These are phyloP conservation scores for Phylloporus sp. DNA, from an alignment of 1,284 basidiomycete species.

Conservation along the genomic window DNA sequence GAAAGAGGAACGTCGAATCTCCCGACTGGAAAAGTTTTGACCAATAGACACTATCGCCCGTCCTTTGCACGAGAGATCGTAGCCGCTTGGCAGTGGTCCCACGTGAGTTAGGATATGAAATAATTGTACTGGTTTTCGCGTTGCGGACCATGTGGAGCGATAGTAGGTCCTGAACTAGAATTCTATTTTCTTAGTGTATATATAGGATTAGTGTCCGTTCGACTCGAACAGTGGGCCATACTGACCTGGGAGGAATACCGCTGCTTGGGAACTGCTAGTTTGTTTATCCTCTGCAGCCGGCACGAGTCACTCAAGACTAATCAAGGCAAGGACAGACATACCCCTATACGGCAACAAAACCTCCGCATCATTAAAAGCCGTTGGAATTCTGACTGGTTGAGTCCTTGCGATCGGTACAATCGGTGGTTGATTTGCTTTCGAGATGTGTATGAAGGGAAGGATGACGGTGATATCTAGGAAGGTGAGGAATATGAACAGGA, in stretches of 20 bases:
- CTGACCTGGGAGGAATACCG: slow-evolving; percentile 42
- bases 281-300: slow-evolving; percentile 37
- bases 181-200: slow-evolving; percentile 25
- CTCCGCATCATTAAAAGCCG: too few species aligned
- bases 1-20: slow-evolving; percentile 57
- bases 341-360: too few species aligned
- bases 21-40: slow-evolving; percentile 51
- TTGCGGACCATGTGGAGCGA: slow-evolving; percentile 48
- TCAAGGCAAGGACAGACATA: too few species aligned
- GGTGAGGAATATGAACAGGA: slow-evolving; percentile 11
- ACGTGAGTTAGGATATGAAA: slow-evolving; percentile 37
- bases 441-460: slow-evolving; percentile 52
- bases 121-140: slow-evolving; percentile 41
- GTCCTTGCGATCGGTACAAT: too few species aligned
- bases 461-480: slow-evolving; percentile 53
- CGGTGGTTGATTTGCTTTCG: slow-evolving; percentile 25
- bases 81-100: slow-evolving; percentile 41
- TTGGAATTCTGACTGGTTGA: slow-evolving; percentile 9
- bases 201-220: background rate
- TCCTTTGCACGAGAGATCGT: slow-evolving; percentile 39
- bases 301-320: too few species aligned
- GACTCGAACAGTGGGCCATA: background rate
- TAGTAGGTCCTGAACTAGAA: slow-evolving; percentile 39
- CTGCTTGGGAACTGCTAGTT: slow-evolving; percentile 55
- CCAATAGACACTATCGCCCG: slow-evolving; percentile 55